Evolutionary conservation across 2,329 filamentous ascomycete species (phyloP), one percentile per base, ranked within the genome.

Genomic region (Ophiocordyceps unilateralis): DNA sequence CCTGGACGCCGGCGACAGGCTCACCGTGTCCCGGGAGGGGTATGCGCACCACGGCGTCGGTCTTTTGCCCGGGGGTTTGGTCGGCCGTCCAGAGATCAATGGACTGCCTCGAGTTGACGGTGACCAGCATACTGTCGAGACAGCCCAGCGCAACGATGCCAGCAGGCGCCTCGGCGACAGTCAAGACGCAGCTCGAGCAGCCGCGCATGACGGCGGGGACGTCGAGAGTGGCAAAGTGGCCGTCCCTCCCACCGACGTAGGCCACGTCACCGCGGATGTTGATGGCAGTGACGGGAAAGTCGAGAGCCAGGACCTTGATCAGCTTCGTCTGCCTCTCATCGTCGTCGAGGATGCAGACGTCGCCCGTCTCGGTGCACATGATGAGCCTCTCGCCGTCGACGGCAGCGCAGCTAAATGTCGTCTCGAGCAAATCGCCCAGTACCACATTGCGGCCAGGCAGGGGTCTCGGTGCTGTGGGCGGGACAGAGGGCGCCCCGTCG

Each of bases 291-390:
- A 88, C 72, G 10, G 68, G 58, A 54, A 89, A 89, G 1, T 74
- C 77, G 28, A 81, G 66, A 39, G 76, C 72, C 32, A 78, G 69
- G 28, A 86, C 68, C 45, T 78, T 76, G 38, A 70, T 67, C 40
- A 95, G 65, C 50, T 77, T 83, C 59, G 83, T 81, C 47, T 78
- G 74, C 47, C 78, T 79, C 42, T 74, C 77, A 26, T 72, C 74
- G 50, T 93, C 83, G 48, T 95, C 83, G 26, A 95, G 67, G 24
- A 93, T 66, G 59, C 89, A 96, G n/a, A 98, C 68, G 54, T 93
- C 82, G 23, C 91, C 91, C 45, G 77, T 75, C 54, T 95, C 88
- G 4, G 89, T 84, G 62, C 86, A 91, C 37, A 96, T 68, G 36
- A 96, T 73, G 17, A 87, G 81, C 52, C 79, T 82, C 37, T 72